Conservation (phyloP, 2,329 filamentous ascomycete species). For the Sclerotinia trifoliorum region DNA sequence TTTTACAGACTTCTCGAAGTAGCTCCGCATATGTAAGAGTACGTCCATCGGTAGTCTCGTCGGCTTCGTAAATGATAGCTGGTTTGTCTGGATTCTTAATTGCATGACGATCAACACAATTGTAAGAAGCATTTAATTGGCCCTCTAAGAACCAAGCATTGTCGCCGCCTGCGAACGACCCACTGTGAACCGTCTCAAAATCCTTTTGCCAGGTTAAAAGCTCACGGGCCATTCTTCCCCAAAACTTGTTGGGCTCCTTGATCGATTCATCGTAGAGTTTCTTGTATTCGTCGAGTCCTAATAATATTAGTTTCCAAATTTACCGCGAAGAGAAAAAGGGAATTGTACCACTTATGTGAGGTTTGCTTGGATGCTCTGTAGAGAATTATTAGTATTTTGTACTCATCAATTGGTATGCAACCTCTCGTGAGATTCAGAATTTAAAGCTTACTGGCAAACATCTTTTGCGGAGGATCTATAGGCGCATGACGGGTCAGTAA, state of each 20-base stretch:
- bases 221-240: slow-evolving; percentile 81
- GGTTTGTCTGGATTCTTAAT: slow-evolving; percentile 88
- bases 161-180: slow-evolving; percentile 76
- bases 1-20: slow-evolving; percentile 83
- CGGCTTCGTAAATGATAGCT: slow-evolving; percentile 98
- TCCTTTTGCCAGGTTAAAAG: slow-evolving; percentile 87
- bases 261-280: slow-evolving; percentile 80
- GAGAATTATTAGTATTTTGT: slow-evolving; percentile 37
- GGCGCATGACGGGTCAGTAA: slow-evolving; percentile 29
- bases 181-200: slow-evolving; percentile 83
- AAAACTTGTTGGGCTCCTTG: slow-evolving; percentile 83
- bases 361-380: slow-evolving; percentile 67
- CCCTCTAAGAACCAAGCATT: slow-evolving; percentile 94
- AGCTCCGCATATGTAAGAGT: slow-evolving; percentile 92
- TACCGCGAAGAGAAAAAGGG: background rate
- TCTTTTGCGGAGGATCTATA: slow-evolving; percentile 62
- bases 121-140: slow-evolving; percentile 91
- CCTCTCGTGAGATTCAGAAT: slow-evolving; percentile 9
- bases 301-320: slow-evolving; percentile 5
- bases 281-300: slow-evolving; percentile 66
- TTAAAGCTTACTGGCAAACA: slow-evolving; percentile 61
- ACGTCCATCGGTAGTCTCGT: slow-evolving; percentile 83
- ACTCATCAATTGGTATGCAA: slow-evolving; percentile 7
- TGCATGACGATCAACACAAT: slow-evolving; percentile 96
- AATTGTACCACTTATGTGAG: slow-evolving; percentile 62